Conservation (phyloP, 2,329 filamentous ascomycete genomes). For the Aspergillus sp. region DNA sequence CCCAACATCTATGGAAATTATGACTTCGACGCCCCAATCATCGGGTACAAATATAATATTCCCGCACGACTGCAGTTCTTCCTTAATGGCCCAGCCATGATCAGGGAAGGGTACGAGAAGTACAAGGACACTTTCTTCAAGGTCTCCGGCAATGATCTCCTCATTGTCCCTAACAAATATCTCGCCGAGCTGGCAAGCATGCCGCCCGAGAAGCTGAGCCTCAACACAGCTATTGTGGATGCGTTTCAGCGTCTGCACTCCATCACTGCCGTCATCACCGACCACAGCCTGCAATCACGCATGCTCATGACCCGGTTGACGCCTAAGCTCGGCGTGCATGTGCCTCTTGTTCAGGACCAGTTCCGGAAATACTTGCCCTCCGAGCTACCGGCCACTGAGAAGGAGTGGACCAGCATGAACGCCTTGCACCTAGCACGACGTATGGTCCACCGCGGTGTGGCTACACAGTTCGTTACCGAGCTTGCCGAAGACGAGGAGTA, state of each 20-base stretch:
- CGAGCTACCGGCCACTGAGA: background rate
- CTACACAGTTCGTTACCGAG: background rate
- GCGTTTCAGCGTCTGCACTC: background rate
- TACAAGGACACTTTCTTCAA: background rate
- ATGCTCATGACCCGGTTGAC: background rate
- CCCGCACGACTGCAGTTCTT: background rate
- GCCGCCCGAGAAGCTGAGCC: slow-evolving; percentile 18
- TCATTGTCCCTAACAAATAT: slow-evolving; percentile 26
- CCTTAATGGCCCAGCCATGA: background rate
- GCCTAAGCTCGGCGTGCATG: background rate
- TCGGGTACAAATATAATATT: background rate
- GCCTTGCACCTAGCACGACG: background rate
- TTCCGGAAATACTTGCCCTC: background rate
- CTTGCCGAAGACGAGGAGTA: background rate
- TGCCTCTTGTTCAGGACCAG: background rate
- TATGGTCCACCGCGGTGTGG: background rate
- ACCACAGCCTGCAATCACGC: background rate
- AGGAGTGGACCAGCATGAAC: background rate
- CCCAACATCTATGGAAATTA: background rate
- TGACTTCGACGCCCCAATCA: background rate
- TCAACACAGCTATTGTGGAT: background rate
- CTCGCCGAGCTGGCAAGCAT: slow-evolving; percentile 23
- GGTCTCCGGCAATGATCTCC: slow-evolving; percentile 11
- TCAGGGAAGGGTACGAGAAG: background rate
- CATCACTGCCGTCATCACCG: background rate